Base-by-base conservation (phyloP, 495 filamentous ascomycete species). In the Pseudotulostoma volvatum region DNA sequence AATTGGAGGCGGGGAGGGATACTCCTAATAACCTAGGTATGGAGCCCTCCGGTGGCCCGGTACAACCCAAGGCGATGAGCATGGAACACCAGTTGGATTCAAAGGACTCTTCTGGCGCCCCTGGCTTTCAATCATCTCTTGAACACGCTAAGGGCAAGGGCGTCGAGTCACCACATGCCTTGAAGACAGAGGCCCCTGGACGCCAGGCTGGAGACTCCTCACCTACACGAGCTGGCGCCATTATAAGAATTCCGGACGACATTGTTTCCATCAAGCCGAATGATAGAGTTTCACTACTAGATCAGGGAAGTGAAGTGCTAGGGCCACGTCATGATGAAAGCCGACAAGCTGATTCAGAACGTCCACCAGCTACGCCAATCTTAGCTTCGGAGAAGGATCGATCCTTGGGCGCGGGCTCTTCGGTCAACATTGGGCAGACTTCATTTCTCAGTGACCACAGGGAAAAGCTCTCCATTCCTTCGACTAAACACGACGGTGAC, bases 301-400 rank as follows among this genome's bases (percentile, higher is more conserved):
- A n/a, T n/a, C n/a, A n/a, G n/a, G n/a, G n/a, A n/a, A 28, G 23
- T 11, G 5, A 5, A 5, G 23, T 28, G 5, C 11, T 28, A 28
- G 23, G 11, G 23, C 11, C 11, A 11, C 5, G 23, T 5, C 23
- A 5, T 28, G 11, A 5, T 5, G 11, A 28, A 5, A 5, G 5
- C 23, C 23, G 23, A 28, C 5, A 28, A 28, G 23, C 23, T 5
- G 23, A 28, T 28, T 5, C 5, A 5, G 61, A 64, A 43, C 36
- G 55, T 34, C 56, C 51, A 9, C 59, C 56, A 19, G 48, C 44
- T 16, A 59, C 57, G 5, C 44, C 61, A 9, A 50, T 42, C 0
- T 56, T 56, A 11, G 43, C 37, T 21, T 35, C 48, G 7, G 47
- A 42, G 31, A 56, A 63, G 4, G 47, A 16, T 33, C 43, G 39